phyloP scores from a whole-genome alignment of 352 stramenopile genomes.

The Phytophthora cryptogea region DNA sequence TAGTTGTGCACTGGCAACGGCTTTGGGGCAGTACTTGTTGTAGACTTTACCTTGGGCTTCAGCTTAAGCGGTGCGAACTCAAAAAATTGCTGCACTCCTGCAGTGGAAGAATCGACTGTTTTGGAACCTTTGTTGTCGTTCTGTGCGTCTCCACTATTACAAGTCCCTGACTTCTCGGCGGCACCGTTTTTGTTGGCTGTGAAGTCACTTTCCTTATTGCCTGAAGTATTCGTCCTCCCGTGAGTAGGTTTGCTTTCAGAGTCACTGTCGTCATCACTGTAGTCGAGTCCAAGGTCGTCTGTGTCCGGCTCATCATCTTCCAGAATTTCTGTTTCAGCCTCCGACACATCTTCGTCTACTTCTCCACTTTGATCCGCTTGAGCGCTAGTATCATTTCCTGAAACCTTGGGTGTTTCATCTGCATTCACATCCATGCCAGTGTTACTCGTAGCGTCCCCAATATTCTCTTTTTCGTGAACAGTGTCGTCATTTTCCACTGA shows the following conservation, averaged over 20 bases:
- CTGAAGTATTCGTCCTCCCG: background rate
- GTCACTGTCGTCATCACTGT: constrained; percentile 47
- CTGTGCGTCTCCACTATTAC: background rate
- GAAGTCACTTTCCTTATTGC: background rate
- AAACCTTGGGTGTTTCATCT: background rate
- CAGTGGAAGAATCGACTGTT: constrained; percentile 9
- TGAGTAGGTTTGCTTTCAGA: constrained; percentile 1
- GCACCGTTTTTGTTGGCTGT: constrained; percentile 3
- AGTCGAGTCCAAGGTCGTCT: constrained; percentile 43
- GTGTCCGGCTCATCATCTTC: constrained; percentile 36
- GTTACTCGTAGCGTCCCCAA: constrained; percentile 1
- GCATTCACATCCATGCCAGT: background rate
- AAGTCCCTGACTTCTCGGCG: background rate
- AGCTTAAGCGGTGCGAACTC: constrained; percentile 34
- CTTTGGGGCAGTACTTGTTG: constrained; percentile 24
- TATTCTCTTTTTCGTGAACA: constrained; percentile 3
- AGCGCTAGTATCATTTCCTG: background rate
- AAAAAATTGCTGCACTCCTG: constrained; percentile 47
- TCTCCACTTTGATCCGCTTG: constrained; percentile 11
- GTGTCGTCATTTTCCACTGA: constrained; percentile 22
- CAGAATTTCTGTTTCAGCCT: constrained; percentile 43
- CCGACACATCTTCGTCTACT: constrained; percentile 35
- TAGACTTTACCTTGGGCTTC: constrained; percentile 29
- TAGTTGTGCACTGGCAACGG: constrained; percentile 34
- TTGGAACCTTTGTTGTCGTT: constrained; percentile 17